Conservation (phyloP, 1,284 basidiomycete species). For the Malassezia vespertilionis region DNA sequence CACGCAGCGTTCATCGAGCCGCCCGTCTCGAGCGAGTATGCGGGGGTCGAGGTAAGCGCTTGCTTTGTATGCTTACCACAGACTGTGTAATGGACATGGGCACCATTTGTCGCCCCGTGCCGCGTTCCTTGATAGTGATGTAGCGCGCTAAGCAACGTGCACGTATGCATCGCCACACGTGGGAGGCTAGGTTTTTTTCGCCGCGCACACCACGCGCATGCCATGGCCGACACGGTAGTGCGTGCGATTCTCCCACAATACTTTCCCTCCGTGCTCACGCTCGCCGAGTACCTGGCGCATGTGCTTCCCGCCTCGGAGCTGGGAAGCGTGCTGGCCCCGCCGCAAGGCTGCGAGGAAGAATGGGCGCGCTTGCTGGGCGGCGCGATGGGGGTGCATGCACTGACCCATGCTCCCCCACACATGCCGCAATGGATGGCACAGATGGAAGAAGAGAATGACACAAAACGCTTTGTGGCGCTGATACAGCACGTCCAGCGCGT, state of each 20-base stretch:
- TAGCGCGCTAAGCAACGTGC: no score
- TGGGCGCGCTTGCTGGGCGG: neutral
- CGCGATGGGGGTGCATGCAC: neutral
- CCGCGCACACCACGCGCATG: no score
- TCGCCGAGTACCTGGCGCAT: neutral
- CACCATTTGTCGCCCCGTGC: no score
- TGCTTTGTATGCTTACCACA: neutral
- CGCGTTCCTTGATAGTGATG: no score
- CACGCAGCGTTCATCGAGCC: conserved; percentile 76
- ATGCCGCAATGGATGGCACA: neutral
- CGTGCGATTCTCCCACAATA: conserved; percentile 1
- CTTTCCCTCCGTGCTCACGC: neutral
- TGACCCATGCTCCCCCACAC: neutral
- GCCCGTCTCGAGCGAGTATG: conserved; percentile 78
- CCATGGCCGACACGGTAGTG: neutral
- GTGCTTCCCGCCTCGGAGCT: neutral
- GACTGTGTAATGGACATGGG: conserved; percentile 2
- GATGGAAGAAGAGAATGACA: neutral
- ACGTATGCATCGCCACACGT: no score
- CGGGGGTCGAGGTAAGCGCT: conserved; percentile 56
- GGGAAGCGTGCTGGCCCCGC: neutral
- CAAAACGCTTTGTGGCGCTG: neutral
- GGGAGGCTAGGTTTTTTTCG: no score
- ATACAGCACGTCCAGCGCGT: neutral
- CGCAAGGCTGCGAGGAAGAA: neutral